Evolutionary conservation across 257 asterid genomes (phyloP), one percentile per base, ranked within the genome.

Genomic region (Plantago ovata): DNA sequence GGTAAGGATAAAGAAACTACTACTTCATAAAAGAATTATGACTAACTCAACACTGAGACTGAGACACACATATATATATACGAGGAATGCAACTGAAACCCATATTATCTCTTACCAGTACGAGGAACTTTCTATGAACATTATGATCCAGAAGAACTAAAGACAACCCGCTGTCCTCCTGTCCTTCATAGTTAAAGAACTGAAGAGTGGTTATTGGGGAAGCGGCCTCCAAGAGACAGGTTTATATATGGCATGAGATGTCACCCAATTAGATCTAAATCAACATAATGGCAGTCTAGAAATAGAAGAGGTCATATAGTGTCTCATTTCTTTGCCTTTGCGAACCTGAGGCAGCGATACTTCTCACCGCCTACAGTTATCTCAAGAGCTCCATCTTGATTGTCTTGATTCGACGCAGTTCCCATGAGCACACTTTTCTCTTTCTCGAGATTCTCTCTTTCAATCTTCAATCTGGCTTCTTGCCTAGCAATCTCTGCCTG

Each of bases 361-460:
- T 92, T 92, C 76, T 92, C 98, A 6, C 98, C 98, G 56, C 98
- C 84, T 16, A 88, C 98, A 3, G 98, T 85, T 47, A 92, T 92
- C 69, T 92, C 98, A 20, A 92, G 98, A 64, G 98, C 98, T 10
- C 98, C 98, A 53, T 92, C 98, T 84, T 85, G 98, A 51, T 92
- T 92, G 19, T 92, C 96, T 76, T 92, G 98, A 78, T 81, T 84
- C 14, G 96, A 87, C 19, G 98, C 98, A 28, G 98, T 92, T 61
- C 97, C 98, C 98, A 88, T 92, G 44, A 92, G 79, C 63, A 92
- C 97, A 6, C 98, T 85, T 53, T 92, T 92, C 77, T 92, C 98
- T 68, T 92, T 92, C 82, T 92, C 98, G n/a, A 92, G 98, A 65
- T 79, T 92, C 57, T 92, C 97, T 67, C 95, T 82, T 69, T 92